A percentile compares a stretch with the other conserved stretches of the same genome.
These are phyloP conservation scores for Beauveria sp. DNA, from an alignment of 2,329 filamentous ascomycete species.

Conservation along the genomic window DNA sequence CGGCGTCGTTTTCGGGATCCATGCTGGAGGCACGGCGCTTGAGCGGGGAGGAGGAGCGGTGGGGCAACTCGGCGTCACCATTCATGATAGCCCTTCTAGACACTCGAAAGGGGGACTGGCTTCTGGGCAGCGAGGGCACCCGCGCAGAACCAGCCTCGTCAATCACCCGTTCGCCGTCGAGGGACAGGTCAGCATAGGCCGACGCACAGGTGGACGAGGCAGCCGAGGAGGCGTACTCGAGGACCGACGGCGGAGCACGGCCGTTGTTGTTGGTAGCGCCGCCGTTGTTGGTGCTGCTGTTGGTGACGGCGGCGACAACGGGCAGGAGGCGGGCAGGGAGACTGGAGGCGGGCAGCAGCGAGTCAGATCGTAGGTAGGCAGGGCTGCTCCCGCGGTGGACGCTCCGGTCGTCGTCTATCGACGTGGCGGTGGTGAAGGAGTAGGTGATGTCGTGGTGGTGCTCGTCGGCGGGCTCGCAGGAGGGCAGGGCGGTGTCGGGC, in stretches of 20 bases:
- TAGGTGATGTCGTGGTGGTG: conserved; percentile 39
- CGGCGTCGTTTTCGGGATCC: conserved; percentile 40
- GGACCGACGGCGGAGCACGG: conserved; percentile 21
- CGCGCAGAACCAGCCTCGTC: conserved; percentile 35
- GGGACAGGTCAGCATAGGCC: conserved; percentile 48
- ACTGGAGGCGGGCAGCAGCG: conserved; percentile 37
- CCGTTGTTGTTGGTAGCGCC: not conserved
- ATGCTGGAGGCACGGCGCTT: conserved; percentile 58
- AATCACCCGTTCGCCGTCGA: conserved; percentile 46
- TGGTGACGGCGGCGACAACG: conserved; percentile 22
- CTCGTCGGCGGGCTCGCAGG: conserved; percentile 40
- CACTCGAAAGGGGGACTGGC: conserved; percentile 46
- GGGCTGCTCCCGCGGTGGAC: conserved; percentile 24
- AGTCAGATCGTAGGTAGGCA: conserved; percentile 34
- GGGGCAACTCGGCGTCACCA: conserved; percentile 44
- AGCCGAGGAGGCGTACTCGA: conserved; percentile 46
- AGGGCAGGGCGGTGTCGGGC: conserved; percentile 42
- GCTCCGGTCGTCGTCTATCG: conserved; percentile 14
- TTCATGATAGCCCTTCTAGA: conserved; percentile 49
- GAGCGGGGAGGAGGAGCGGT: conserved; percentile 56
- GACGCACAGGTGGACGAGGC: conserved; percentile 50
- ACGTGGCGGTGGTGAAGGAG: conserved; percentile 38
- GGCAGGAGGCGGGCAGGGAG: conserved; percentile 45
- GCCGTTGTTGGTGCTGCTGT: conserved; percentile 3
- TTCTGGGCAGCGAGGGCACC: conserved; percentile 29